phyloP scores from a whole-genome alignment of 495 filamentous ascomycete genomes.

The Aspergillus nidulans region DNA sequence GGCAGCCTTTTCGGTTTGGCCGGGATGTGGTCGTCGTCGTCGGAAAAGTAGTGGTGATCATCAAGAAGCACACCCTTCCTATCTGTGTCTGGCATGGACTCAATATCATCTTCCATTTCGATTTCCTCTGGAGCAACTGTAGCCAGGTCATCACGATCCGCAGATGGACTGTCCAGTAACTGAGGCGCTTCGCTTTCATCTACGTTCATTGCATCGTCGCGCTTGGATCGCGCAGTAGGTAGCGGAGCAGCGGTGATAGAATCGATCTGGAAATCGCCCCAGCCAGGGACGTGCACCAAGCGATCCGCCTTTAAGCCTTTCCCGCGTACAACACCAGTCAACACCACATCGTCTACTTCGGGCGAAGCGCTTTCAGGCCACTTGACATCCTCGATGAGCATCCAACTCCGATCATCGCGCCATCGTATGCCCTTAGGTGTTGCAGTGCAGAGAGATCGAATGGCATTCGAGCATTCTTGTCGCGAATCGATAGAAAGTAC shows the following conservation, averaged over 20 bases:
- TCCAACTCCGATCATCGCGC: conserved; percentile 92
- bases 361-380: conserved; percentile 54
- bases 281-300: conserved; percentile 85
- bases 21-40: conserved; percentile 68
- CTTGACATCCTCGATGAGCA: conserved; percentile 78
- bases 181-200: conserved; percentile 51
- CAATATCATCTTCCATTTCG: conserved; percentile 68
- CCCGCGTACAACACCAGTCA: conserved; percentile 87
- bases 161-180: conserved; percentile 62
- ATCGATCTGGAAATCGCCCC: conserved; percentile 91
- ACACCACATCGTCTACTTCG: conserved; percentile 51
- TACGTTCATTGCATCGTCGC: conserved; percentile 64
- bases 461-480: conserved; percentile 84
- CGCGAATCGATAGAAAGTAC: conserved; percentile 77
- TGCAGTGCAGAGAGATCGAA: conserved; percentile 83
- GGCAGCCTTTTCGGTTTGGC: conserved; percentile 69
- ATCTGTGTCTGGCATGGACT: conserved; percentile 50
- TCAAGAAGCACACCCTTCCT: conserved; percentile 85
- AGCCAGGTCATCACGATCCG: conserved; percentile 75
- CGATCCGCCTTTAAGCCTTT: conserved; percentile 84
- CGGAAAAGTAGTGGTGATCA: conserved; percentile 97
- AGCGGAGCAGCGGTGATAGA: conserved; percentile 73
- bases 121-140: conserved; percentile 81
- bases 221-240: conserved; percentile 47
- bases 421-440: conserved; percentile 88